Evolutionary conservation across 352 stramenopile genomes (phyloP).

Genomic region (Globisporangium nunn): DNA sequence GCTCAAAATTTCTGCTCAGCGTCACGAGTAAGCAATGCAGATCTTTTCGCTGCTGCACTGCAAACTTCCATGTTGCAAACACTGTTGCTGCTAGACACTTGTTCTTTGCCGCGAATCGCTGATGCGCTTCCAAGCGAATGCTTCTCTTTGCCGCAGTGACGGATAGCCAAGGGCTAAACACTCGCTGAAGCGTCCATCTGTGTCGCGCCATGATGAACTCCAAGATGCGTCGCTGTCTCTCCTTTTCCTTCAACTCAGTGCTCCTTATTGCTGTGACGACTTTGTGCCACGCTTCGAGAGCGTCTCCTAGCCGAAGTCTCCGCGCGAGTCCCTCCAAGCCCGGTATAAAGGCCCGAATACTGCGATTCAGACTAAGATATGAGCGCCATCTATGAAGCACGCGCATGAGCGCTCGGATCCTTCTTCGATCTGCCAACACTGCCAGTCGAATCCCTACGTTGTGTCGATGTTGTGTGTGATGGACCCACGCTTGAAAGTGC

Average conservation of each 20-base stretch:
- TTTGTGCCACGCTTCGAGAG: slow-evolving; percentile 7
- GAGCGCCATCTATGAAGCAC: background rate
- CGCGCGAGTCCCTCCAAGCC: slow-evolving; percentile 6
- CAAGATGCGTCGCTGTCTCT: slow-evolving; percentile 28
- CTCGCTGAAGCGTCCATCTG: slow-evolving; percentile 16
- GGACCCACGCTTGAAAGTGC: background rate
- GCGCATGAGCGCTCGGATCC: background rate
- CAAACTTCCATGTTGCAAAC: background rate
- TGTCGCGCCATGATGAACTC: slow-evolving; percentile 29
- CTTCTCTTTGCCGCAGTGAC: background rate
- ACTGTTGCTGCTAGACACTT: background rate
- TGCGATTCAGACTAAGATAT: background rate
- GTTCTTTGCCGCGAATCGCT: background rate
- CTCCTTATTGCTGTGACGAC: slow-evolving; percentile 10
- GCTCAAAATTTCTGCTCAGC: slow-evolving; percentile 1
- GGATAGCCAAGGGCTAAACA: slow-evolving; percentile 28
- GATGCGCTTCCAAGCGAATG: slow-evolving; percentile 3
- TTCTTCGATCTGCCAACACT: background rate
- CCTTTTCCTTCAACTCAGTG: slow-evolving; percentile 6
- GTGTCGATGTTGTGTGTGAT: background rate
- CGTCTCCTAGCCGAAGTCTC: background rate
- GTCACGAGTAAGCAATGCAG: background rate
- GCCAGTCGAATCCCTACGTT: background rate
- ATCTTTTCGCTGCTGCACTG: background rate
- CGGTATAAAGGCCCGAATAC: background rate